Evolutionary conservation across 192 early-diverging fungal genomes (phyloP).

Genomic region (Phycomyces blakesleeanus): DNA sequence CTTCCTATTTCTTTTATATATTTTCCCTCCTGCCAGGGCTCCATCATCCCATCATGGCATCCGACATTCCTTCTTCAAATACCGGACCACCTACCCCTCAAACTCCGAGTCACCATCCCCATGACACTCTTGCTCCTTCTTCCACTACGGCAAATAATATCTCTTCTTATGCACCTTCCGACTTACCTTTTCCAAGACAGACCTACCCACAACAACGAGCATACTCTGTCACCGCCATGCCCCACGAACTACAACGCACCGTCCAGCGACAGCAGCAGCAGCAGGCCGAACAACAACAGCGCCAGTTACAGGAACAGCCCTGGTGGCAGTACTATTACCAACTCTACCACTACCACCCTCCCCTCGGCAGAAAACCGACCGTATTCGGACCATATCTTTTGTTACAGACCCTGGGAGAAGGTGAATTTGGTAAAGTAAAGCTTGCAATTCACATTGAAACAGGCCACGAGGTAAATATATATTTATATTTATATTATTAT

Average conservation of each 20-base stretch:
- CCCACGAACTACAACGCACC: slow-evolving; percentile 24
- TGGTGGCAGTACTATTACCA: slow-evolving; percentile 35
- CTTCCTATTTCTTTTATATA: no score
- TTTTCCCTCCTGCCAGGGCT: not conserved
- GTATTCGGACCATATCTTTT: slow-evolving; percentile 91
- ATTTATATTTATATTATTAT: no score
- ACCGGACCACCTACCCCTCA: slow-evolving; percentile 4
- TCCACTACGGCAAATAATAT: no score
- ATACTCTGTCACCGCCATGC: slow-evolving; percentile 44
- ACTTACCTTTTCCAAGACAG: slow-evolving; percentile 33
- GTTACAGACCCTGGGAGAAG: slow-evolving; percentile 94
- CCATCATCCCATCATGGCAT: slow-evolving; percentile 1
- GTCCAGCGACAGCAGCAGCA: slow-evolving; percentile 11
- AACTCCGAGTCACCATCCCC: slow-evolving; percentile 9
- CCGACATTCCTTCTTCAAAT: slow-evolving; percentile 8
- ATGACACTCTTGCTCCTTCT: slow-evolving; percentile 5
- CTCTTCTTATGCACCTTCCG: slow-evolving; percentile 9
- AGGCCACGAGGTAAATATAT: slow-evolving; percentile 60
- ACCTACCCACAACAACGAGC: slow-evolving; percentile 44
- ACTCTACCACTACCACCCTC: slow-evolving; percentile 26
- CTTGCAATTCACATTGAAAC: slow-evolving; percentile 80
- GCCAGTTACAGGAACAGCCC: slow-evolving; percentile 31
- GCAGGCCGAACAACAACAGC: slow-evolving; percentile 12
- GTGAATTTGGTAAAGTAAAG: slow-evolving; percentile 98
- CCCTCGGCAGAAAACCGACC: slow-evolving; percentile 45